Base-by-base conservation (phyloP, 257 asterid genomes). In the Lavandula angustifolia region DNA sequence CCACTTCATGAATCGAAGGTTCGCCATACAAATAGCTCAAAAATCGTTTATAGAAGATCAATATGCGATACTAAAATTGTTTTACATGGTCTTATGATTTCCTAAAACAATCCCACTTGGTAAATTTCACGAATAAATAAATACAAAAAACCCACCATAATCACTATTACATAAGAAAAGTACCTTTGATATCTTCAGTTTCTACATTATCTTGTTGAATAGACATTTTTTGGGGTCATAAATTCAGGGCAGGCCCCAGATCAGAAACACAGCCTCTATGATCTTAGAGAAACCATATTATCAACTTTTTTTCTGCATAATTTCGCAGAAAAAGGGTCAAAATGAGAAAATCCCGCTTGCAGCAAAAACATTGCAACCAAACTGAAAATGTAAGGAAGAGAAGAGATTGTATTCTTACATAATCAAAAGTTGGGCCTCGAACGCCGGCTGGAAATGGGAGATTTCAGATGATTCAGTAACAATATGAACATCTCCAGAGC, bases 221-320 rank as follows among this genome's bases (percentile, higher is more conserved):
- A 53, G 85, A 76, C 85, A 82, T 82, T 49, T 62, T 68, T 9
- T 54, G 59, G 72, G 72, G 38, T 42, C 62, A 37, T 16, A 50
- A 72, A 27, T 60, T 59, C 71, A 56, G 60, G 43, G 33, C 70
- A 55, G 60, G 49, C 35, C 70, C 75, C 63, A 44, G 63, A 51
- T 78, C 75, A 68, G 10, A 62, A 78, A 75, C n/a, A 66, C 55
- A 43, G 46, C 62, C 62, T 54, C 54, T 52, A 71, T 42, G 65
- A 57, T 70, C 72, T 46, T 62, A 65, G 66, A 67, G 29, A 68
- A 56, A 32, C 75, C 75, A 67, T 67, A 44, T 70, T 64, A 44
- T 62, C 69, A 58, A 54, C 40, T 18, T 75, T 56, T 62, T 64
- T 64, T 59, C 78, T 58, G 75, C 73, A 64, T 71, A 12, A 13